Conservation (phyloP, 495 filamentous ascomycete species). For the Friedmanniomyces simplex region DNA sequence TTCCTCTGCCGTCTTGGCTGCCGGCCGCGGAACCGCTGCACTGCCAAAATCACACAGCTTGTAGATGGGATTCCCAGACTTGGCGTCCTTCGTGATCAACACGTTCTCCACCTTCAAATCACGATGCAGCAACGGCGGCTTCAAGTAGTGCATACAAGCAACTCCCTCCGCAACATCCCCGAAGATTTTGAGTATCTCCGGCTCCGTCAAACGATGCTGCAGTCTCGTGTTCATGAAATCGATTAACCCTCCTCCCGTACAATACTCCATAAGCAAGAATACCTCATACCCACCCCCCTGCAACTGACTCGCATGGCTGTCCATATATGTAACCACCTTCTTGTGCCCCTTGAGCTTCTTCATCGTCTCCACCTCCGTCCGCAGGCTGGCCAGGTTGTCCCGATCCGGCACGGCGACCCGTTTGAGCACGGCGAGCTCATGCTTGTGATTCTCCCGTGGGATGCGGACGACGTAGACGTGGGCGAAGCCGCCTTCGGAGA, state of each 20-base stretch:
- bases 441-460: conserved; percentile 63
- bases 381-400: conserved; percentile 85
- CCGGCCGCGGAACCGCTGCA: conserved; percentile 69
- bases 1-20: conserved; percentile 74
- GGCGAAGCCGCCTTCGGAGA: conserved; percentile 96
- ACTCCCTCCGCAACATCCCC: conserved; percentile 91
- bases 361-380: conserved; percentile 98
- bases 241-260: conserved; percentile 75
- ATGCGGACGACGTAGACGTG: conserved; percentile 95
- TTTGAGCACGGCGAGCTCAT: conserved; percentile 83
- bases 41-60: conserved; percentile 99
- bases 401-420: conserved; percentile 96
- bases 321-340: conserved; percentile 94
- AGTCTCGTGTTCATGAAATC: conserved; percentile 99
- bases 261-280: conserved; percentile 95
- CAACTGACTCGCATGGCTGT: conserved; percentile 91
- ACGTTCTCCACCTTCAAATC: conserved; percentile 99
- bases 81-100: conserved; percentile 61
- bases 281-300: conserved; percentile 93
- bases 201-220: conserved; percentile 92
- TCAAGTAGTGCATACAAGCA: conserved; percentile 97
- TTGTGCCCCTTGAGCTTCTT: conserved; percentile 94
- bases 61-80: conserved; percentile 48
- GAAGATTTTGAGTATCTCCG: conserved; percentile 95
- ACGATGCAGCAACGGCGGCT: conserved; percentile 82